Percentiles rank a stretch among this genome's conserved stretches.
Conservation (phyloP, 2,329 filamentous ascomycete genomes). For the Delphinella strobiligena region DNA sequence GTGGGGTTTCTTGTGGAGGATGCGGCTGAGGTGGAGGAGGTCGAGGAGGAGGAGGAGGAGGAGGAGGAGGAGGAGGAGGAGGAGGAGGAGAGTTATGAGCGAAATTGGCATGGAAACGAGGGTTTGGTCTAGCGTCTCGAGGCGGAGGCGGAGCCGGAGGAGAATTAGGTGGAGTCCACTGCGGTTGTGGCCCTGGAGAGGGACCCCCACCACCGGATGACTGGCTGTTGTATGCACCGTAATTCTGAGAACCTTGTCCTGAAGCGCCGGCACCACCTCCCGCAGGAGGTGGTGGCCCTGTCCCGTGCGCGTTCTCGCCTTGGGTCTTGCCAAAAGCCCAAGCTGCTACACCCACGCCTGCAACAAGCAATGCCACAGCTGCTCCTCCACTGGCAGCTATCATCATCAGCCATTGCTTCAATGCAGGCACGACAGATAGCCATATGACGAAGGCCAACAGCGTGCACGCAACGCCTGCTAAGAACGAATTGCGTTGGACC, state of each 20-base stretch:
- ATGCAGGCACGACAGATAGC: conserved; percentile 58
- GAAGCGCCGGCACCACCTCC: conserved; percentile 19
- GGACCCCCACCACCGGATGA: conserved; percentile 4
- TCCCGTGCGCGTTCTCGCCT: conserved; percentile 29
- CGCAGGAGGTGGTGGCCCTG: conserved; percentile 16
- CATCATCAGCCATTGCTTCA: conserved; percentile 60
- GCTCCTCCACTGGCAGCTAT: conserved; percentile 61
- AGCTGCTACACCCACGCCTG: conserved; percentile 62
- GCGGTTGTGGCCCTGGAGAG: conserved; percentile 4
- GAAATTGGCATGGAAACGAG: conserved; percentile 8
- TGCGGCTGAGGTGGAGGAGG: conserved; percentile 11
- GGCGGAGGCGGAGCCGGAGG: conserved; percentile 11
- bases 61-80: conserved; percentile 12
- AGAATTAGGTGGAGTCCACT: conserved; percentile 10
- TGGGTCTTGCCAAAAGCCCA: conserved; percentile 65
- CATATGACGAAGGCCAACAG: conserved; percentile 62
- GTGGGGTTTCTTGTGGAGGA: conserved; percentile 13
- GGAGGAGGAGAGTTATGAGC: conserved; percentile 10
- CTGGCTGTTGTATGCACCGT: conserved; percentile 9
- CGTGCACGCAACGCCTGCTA: conserved; percentile 71
- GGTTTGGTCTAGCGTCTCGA: conserved; percentile 1
- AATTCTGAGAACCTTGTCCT: conserved; percentile 10
- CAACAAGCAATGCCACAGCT: conserved; percentile 58
- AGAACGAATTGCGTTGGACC: conserved; percentile 80
- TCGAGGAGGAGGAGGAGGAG: conserved; percentile 11